Evolutionary conservation across 1,284 basidiomycete genomes (phyloP).

Genomic region (Cryptococcus hybrid): DNA sequence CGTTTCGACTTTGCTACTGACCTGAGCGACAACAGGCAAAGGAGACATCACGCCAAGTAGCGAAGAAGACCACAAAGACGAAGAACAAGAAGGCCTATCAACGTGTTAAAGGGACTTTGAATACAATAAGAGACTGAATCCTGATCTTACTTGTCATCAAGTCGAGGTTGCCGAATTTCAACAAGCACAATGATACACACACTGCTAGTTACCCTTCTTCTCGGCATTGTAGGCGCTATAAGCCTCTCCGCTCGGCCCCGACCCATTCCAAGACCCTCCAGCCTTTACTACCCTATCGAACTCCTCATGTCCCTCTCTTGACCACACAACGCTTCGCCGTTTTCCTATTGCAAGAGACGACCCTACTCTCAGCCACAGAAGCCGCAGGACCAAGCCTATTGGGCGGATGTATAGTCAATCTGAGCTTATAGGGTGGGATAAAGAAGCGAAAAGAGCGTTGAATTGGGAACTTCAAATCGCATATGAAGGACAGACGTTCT

Average conservation of each 20-base stretch:
- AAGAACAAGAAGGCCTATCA: too few species aligned
- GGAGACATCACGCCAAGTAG: too few species aligned
- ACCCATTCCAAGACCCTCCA: not conserved
- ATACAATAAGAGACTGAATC: too few species aligned
- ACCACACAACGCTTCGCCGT: not conserved
- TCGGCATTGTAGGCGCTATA: not conserved
- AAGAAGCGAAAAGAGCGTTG: not conserved
- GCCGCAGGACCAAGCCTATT: not conserved
- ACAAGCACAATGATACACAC: too few species aligned
- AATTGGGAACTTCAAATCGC: conserved; percentile 31
- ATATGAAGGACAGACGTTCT: conserved; percentile 43
- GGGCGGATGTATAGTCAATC: conserved; percentile 11
- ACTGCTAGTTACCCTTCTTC: too few species aligned
- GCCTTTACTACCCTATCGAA: not conserved
- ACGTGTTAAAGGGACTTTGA: too few species aligned
- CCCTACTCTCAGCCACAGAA: not conserved
- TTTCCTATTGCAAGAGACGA: not conserved
- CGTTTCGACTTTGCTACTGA: too few species aligned
- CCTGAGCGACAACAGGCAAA: too few species aligned
- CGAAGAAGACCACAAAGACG: too few species aligned
- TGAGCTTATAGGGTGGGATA: conserved; percentile 5
- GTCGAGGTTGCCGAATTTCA: too few species aligned
- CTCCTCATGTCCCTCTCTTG: not conserved
- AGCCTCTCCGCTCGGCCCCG: not conserved
- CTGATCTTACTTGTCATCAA: too few species aligned